Percentiles rank a stretch among this genome's conserved stretches.
Evolutionary conservation across 1,284 basidiomycete genomes (phyloP).

Genomic region (Ustilago lituana): DNA sequence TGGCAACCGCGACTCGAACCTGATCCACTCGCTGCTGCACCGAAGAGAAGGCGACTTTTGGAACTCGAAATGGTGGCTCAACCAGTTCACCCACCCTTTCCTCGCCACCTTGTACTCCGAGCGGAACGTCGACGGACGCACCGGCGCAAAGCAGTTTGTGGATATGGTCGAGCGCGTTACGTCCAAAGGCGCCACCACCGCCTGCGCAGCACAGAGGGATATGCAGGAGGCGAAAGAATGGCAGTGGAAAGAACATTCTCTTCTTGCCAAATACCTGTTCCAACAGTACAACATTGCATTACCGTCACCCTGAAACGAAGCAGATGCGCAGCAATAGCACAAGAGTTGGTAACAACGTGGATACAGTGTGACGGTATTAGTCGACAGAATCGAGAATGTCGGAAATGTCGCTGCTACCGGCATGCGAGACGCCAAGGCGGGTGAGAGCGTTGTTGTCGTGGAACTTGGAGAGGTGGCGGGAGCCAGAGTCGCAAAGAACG

Average conservation of each 20-base stretch:
- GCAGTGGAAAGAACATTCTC: constrained; percentile 38
- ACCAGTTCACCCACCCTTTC: constrained; percentile 38
- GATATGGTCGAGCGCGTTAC: constrained; percentile 43
- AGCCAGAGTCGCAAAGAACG: constrained; percentile 63
- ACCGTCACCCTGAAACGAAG: background rate
- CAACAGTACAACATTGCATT: constrained; percentile 11
- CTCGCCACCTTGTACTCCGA: constrained; percentile 18
- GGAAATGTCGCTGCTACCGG: constrained; percentile 54
- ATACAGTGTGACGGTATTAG: background rate
- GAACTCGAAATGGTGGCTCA: constrained; percentile 58
- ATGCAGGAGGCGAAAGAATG: constrained; percentile 26
- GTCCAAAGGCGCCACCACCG: constrained; percentile 34
- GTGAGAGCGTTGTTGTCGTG: constrained; percentile 55
- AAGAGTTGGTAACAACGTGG: too few species aligned
- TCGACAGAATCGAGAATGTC: constrained; percentile 48
- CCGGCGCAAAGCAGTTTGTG: constrained; percentile 44
- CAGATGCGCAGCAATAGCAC: too few species aligned
- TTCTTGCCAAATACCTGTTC: constrained; percentile 19
- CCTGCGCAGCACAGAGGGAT: constrained; percentile 45
- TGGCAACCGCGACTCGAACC: constrained; percentile 25
- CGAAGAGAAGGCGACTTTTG: constrained; percentile 53
- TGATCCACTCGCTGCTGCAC: constrained; percentile 53
- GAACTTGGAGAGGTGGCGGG: constrained; percentile 65
- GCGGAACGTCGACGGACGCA: constrained; percentile 13
- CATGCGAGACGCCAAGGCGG: constrained; percentile 42